Evolutionary conservation across 2,329 filamentous ascomycete genomes (phyloP), one percentile per base, ranked within the genome.

Genomic region (Calycina herbarum): DNA sequence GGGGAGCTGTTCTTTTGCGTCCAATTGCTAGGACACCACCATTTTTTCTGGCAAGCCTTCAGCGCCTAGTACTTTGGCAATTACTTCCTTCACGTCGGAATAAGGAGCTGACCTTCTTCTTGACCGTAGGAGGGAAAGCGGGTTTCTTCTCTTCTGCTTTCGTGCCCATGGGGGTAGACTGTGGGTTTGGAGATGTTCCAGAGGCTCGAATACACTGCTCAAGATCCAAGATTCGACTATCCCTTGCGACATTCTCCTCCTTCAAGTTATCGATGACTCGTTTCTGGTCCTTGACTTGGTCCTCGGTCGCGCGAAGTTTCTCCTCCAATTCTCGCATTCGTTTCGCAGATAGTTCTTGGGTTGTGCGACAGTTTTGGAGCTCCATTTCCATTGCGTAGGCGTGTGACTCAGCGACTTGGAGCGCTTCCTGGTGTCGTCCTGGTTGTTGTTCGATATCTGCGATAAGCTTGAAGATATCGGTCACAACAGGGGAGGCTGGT

Each of bases 401-500:
- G 24, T 54, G 48, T 15, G 48, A 54, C 3, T 54, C 48, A 4
- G 48, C 11, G 20, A 13, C 13, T 11, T 54, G 11, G 20, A 24
- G 8, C 3, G 48, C 20, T 7, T 27, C 48, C 27, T 27, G 48
- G 2, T 24, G 20, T 27, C 20, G 48, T 40, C 38, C 38, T 15
- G 38, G 38, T 54, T 54, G 48, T 7, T 57, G 24, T 31, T 57
- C 24, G 7, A 57, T 8, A 4, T 57, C 56, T 10, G 24, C 31
- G 13, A 57, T 57, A 5, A 57, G 56, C 13, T 57, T 57, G 27
- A 57, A 57, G 11, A 57, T 57, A n/a, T 57, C 56, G 13, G 7
- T 31, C 17, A 57, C 15, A 6, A 57, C 15, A 7, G 56, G 56
- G 13, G 56, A 57, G 6, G 29, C 5, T 17, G 29, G 6, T 7